Evolutionary conservation across 106 monocot species (phyloP).

Genomic region (Dendrobium catenatum): DNA sequence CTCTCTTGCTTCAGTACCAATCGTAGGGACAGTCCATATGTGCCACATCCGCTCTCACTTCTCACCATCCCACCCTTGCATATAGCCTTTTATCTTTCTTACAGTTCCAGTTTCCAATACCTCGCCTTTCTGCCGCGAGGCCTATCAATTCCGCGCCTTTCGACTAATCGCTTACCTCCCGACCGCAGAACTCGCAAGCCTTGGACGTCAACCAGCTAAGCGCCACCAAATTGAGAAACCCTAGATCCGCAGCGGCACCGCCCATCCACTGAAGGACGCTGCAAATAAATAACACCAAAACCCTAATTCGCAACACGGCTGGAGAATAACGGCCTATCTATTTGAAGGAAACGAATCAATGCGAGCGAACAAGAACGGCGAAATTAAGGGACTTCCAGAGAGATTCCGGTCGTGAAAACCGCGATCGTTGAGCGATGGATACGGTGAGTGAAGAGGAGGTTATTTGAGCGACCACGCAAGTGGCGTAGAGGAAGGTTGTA

Average conservation of each 20-base stretch:
- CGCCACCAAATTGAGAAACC: constrained; percentile 10
- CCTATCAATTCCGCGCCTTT: constrained; percentile 20
- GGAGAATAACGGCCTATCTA: neutral
- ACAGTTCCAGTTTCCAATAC: constrained; percentile 8
- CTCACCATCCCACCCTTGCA: constrained; percentile 67
- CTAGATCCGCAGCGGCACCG: constrained; percentile 11
- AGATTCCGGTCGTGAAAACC: constrained; percentile 11
- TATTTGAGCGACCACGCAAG: constrained; percentile 1
- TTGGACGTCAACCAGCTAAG: constrained; percentile 3
- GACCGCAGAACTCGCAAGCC: constrained; percentile 7
- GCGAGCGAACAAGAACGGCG: neutral
- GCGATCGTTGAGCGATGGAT: constrained; percentile 19
- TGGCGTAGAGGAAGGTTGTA: constrained; percentile 2
- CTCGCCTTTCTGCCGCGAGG: constrained; percentile 14
- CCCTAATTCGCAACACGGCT: constrained; percentile 2
- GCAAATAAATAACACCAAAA: constrained; percentile 3
- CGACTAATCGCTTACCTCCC: neutral
- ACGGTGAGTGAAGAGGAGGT: neutral
- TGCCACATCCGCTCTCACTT: constrained; percentile 35
- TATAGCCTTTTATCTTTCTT: constrained; percentile 49
- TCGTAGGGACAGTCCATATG: constrained; percentile 52
- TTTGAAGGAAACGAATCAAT: neutral
- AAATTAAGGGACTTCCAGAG: constrained; percentile 17
- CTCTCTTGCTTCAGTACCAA: constrained; percentile 19
- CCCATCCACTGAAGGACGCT: neutral